Evolutionary conservation across 2,329 filamentous ascomycete genomes (phyloP), one percentile per base, ranked within the genome.

Genomic region (Diaporthe amygdali): DNA sequence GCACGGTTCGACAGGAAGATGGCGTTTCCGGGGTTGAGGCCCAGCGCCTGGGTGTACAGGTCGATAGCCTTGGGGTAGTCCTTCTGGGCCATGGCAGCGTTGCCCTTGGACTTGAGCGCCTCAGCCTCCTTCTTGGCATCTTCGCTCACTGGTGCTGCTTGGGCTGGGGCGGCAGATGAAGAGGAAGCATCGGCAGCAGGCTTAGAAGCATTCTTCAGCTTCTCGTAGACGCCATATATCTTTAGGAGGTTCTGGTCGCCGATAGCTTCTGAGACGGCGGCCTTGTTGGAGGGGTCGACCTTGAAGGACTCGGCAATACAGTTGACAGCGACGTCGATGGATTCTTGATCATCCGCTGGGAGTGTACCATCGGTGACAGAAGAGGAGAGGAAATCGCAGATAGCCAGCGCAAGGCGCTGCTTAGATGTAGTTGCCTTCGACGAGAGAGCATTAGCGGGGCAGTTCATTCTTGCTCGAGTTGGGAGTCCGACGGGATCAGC

Each of bases 1-100:
- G 96, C 96, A 76, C 96, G 94, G 90, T 99, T 99, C 74, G 94
- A 97, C 49, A 99, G 92, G 88, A 96, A 99, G 83, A 99, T 96
- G 47, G 95, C 94, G 85, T 99, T 98, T 75, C 90, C 86, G 2
- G 96, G 94, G 76, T 94, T 85, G 67, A 98, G 86, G 69, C 90
- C 88, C 32, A 99, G 90, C 5, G 96, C 96, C 82, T 96, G 88
- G 32, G 94, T 94, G 88, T 99, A 99, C 76, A 93, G 87, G 76
- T 94, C 91, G 80, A 98, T 94, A 73, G 96, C 96, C 51, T 85
- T 79, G 55, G 87, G 78, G 86, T 98, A 98, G 83, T 98, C 94
- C 86, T 97, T 98, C 81, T 93, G 90, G 71, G 94, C 92, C 95
- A 99, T 98, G 72, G 96, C 94, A 68, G 94, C 91, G 84, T 99